Conservation (phyloP, 805 yeast species). For the Candida dendrica region DNA sequence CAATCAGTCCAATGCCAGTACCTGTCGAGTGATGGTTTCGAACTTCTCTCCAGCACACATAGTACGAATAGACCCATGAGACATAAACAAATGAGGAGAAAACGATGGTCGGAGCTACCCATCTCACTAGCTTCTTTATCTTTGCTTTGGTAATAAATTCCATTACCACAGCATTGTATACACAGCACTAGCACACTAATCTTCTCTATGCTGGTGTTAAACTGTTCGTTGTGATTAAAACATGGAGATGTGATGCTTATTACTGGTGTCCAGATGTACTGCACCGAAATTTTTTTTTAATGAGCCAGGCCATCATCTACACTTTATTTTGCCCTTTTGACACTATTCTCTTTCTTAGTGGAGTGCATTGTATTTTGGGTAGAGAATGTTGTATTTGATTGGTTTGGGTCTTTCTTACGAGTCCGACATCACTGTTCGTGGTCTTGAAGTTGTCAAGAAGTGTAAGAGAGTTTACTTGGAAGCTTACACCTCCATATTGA, state of each 20-base stretch:
- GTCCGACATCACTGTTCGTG: constrained; percentile 89
- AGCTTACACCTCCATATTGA: constrained; percentile 89
- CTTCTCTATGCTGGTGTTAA: no score
- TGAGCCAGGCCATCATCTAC: no score
- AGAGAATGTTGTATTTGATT: constrained; percentile 73
- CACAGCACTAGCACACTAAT: no score
- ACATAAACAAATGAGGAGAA: constrained; percentile 9
- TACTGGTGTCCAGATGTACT: neutral
- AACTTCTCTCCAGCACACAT: constrained; percentile 23
- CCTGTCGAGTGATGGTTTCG: constrained; percentile 17
- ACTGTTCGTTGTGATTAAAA: no score
- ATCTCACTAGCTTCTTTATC: neutral
- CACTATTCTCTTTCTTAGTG: no score
- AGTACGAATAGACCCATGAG: constrained; percentile 19
- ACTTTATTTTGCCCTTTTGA: no score
- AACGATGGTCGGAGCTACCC: constrained; percentile 7
- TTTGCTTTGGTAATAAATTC: no score
- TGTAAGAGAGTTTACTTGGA: constrained; percentile 91
- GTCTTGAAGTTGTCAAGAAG: constrained; percentile 72
- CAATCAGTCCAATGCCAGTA: constrained; percentile 26
- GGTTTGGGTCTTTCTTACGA: constrained; percentile 90
- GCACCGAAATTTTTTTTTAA: neutral
- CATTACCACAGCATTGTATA: no score
- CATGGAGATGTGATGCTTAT: no score
- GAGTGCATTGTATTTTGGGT: no score